phyloP scores from a whole-genome alignment of 805 yeast species.

The Candida manassasensis region DNA sequence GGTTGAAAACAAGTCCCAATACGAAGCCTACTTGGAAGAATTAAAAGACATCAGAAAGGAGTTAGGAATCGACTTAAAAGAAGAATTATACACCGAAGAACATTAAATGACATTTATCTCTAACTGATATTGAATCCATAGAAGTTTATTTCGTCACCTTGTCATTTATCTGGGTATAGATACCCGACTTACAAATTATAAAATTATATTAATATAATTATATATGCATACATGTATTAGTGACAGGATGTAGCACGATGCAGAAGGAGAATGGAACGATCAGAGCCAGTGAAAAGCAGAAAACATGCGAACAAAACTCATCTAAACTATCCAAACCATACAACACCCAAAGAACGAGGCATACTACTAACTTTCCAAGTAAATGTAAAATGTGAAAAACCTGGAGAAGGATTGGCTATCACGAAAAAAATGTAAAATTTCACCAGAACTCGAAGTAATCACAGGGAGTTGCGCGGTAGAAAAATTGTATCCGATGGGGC shows the following conservation, averaged over 20 bases:
- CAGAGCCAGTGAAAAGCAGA: too few species aligned
- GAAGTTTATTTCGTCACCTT: conserved; percentile 4
- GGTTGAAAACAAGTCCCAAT: conserved; percentile 91
- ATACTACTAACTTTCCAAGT: too few species aligned
- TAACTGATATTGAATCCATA: neutral
- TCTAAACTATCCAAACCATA: too few species aligned
- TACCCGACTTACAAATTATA: neutral
- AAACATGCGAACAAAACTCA: too few species aligned
- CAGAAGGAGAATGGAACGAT: conserved; percentile 1
- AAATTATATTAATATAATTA: conserved; percentile 1
- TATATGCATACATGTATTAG: neutral
- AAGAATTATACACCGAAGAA: conserved; percentile 59
- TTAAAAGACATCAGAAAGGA: conserved; percentile 87
- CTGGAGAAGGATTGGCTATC: too few species aligned
- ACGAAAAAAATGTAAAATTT: too few species aligned
- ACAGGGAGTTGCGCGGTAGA: too few species aligned
- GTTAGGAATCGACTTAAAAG: conserved; percentile 89
- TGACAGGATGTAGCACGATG: conserved; percentile 3
- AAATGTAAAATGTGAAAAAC: too few species aligned
- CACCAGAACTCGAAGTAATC: too few species aligned
- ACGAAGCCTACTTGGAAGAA: conserved; percentile 93
- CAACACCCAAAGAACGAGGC: too few species aligned
- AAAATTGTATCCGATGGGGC: too few species aligned
- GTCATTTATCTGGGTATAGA: conserved; percentile 3
- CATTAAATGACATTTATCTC: conserved; percentile 13